Evolutionary conservation across 495 filamentous ascomycete species (phyloP).

Genomic region (Talaromyces wortmannii): DNA sequence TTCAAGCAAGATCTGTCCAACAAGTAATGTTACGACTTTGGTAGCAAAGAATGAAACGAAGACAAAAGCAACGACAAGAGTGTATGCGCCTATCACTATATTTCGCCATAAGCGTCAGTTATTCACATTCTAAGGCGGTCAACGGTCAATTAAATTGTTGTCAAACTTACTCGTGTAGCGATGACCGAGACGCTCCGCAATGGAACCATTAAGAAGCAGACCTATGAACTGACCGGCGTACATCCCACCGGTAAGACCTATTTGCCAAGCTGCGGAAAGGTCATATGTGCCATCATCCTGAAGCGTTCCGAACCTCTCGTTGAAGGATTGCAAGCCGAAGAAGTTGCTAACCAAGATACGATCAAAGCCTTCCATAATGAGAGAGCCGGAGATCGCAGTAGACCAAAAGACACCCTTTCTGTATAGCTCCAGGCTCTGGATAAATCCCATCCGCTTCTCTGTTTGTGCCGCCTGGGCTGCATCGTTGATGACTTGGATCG

Average conservation of each 20-base stretch:
- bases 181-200: slow-evolving; percentile 36
- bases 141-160: too few species aligned
- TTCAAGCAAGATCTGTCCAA: slow-evolving; percentile 5
- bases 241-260: slow-evolving; percentile 53
- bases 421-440: slow-evolving; percentile 27
- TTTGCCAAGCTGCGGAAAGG: slow-evolving; percentile 58
- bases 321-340: slow-evolving; percentile 38
- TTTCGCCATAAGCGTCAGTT: slow-evolving; percentile 12
- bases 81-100: slow-evolving; percentile 51
- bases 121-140: too few species aligned
- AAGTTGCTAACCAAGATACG: slow-evolving; percentile 29
- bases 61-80: slow-evolving; percentile 37
- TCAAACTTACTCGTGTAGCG: slow-evolving; percentile 1
- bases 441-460: slow-evolving; percentile 19
- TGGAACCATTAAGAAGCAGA: slow-evolving; percentile 33
- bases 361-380: slow-evolving; percentile 46
- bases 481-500: too few species aligned
- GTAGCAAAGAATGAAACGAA: slow-evolving; percentile 38
- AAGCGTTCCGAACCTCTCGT: slow-evolving; percentile 49
- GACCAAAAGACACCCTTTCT: slow-evolving; percentile 40
- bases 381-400: slow-evolving; percentile 30
- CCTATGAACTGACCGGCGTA: slow-evolving; percentile 21
- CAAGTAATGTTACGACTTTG: slow-evolving; percentile 1
- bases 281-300: slow-evolving; percentile 41
- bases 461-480: slow-evolving; percentile 9